These are phyloP conservation scores for Candida manassasensis DNA, from an alignment of 805 yeast species.

Conservation along the genomic window DNA sequence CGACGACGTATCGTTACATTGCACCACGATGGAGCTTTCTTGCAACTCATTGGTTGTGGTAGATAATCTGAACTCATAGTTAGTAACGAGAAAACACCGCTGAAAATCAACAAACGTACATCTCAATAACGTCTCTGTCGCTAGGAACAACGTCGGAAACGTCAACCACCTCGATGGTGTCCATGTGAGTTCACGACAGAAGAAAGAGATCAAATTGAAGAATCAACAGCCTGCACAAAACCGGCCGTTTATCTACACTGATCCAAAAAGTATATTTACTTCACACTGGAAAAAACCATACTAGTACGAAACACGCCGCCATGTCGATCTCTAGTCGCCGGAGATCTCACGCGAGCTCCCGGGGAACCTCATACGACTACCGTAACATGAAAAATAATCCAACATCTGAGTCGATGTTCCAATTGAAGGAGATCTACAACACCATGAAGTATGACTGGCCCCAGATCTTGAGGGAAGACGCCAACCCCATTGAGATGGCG, in stretches of 20 bases:
- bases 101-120: conserved; percentile 14
- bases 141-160: conserved; percentile 9
- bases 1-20: not conserved
- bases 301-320: too few relatives aligned
- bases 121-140: conserved; percentile 14
- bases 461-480: conserved; percentile 36
- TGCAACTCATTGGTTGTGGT: not conserved
- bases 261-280: too few relatives aligned
- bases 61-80: conserved; percentile 2
- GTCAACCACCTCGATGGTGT: conserved; percentile 11
- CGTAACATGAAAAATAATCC: not conserved
- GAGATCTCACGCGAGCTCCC: conserved; percentile 5
- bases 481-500: conserved; percentile 81
- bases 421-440: conserved; percentile 31
- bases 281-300: too few relatives aligned
- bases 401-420: conserved; percentile 26
- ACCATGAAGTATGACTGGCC: conserved; percentile 43
- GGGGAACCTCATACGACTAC: conserved; percentile 2
- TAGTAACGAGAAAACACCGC: not conserved
- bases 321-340: conserved; percentile 3
- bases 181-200: too few relatives aligned
- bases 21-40: not conserved
- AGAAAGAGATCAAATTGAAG: too few relatives aligned
- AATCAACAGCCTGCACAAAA: too few relatives aligned
- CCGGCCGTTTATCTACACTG: too few relatives aligned